Percentiles rank a stretch among this genome's conserved stretches.
Evolutionary conservation across 2,329 filamentous ascomycete genomes (phyloP).

Genomic region (Verticillium longisporum): DNA sequence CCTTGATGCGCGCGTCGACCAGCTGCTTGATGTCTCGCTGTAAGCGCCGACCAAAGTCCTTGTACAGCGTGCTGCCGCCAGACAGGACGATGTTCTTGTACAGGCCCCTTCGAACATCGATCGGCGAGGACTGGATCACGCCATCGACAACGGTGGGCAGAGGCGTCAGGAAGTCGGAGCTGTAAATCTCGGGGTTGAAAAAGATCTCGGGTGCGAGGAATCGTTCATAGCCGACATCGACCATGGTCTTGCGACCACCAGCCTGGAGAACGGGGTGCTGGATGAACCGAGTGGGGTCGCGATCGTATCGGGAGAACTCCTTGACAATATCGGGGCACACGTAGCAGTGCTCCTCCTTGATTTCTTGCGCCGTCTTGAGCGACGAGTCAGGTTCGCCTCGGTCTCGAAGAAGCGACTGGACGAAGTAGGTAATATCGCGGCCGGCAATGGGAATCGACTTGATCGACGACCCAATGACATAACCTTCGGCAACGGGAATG

Average conservation of each 20-base stretch:
- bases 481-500: constrained; percentile 96
- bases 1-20: constrained; percentile 86
- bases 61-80: constrained; percentile 94
- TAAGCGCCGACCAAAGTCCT: constrained; percentile 92
- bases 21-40: constrained; percentile 96
- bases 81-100: constrained; percentile 99
- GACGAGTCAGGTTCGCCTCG: constrained; percentile 95
- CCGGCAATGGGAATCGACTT: constrained; percentile 98
- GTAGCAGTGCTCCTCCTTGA: constrained; percentile 99
- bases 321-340: constrained; percentile 98
- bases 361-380: constrained; percentile 93
- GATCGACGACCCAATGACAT: constrained; percentile 98
- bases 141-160: constrained; percentile 90
- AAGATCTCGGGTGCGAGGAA: constrained; percentile 99
- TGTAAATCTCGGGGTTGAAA: constrained; percentile 99
- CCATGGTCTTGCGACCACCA: constrained; percentile 74
- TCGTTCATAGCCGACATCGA: constrained; percentile 95
- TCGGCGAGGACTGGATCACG: constrained; percentile 95
- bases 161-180: constrained; percentile 94
- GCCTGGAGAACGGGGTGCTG: constrained; percentile 84
- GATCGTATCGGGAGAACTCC: constrained; percentile 91
- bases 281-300: constrained; percentile 82
- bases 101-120: constrained; percentile 90
- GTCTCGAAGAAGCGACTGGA: constrained; percentile 91
- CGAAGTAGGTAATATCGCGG: constrained; percentile 97